Conservation (phyloP, 1,284 basidiomycete genomes). For the Takashimella koratensis region DNA sequence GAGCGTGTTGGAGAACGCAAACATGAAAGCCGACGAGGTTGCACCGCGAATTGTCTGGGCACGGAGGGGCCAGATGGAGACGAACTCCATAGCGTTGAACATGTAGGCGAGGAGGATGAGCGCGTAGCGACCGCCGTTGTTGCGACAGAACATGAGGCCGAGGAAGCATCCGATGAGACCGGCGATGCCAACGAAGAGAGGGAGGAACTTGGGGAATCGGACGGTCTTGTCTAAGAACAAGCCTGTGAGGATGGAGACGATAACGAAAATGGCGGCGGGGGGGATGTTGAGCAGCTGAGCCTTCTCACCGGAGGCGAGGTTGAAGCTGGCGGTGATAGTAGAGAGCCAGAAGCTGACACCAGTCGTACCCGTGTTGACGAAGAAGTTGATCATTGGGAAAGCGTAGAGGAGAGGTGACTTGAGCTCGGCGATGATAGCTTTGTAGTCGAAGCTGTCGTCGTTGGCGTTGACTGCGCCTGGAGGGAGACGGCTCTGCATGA, state of each 20-base stretch:
- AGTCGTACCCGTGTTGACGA: constrained; percentile 3
- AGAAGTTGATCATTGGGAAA: not conserved
- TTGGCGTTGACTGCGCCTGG: constrained; percentile 12
- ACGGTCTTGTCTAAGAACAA: constrained; percentile 12
- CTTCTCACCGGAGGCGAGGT: constrained; percentile 3
- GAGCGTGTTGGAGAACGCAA: not conserved
- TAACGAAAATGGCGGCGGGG: constrained; percentile 11
- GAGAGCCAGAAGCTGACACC: constrained; percentile 26
- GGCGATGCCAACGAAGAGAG: constrained; percentile 3
- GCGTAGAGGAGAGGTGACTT: constrained; percentile 5
- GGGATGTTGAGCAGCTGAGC: constrained; percentile 12
- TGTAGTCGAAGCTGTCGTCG: constrained; percentile 17
- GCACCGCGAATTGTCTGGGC: not conserved
- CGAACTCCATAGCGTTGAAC: constrained; percentile 3
- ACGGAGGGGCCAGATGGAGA: constrained; percentile 9
- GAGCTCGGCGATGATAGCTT: constrained; percentile 13
- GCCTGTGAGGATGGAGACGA: not conserved
- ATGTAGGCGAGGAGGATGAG: constrained; percentile 15
- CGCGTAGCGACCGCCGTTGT: constrained; percentile 19
- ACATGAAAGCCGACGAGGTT: not conserved
- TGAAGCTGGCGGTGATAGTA: constrained; percentile 13
- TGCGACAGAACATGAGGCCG: constrained; percentile 15
- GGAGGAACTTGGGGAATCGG: constrained; percentile 10
- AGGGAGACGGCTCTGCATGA: constrained; percentile 22
- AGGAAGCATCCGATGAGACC: constrained; percentile 12